Evolutionary conservation across 2,329 filamentous ascomycete genomes (phyloP).

Genomic region (Fusarium succisae): DNA sequence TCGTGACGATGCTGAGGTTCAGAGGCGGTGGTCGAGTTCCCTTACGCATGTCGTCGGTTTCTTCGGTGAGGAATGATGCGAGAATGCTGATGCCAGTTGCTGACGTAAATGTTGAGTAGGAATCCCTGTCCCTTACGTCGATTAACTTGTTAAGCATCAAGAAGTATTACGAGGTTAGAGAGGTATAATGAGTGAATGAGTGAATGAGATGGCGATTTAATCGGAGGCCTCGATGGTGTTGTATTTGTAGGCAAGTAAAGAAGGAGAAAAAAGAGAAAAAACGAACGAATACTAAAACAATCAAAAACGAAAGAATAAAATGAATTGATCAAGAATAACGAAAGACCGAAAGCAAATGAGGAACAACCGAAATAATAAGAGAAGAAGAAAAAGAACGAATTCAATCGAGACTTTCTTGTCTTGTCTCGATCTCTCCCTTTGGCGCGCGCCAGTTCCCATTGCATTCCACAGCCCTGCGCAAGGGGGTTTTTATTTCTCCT

Average conservation of each 20-base stretch:
- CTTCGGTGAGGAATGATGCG: constrained; percentile 5
- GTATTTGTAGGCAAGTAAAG: not conserved
- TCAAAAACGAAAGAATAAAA: constrained; percentile 2
- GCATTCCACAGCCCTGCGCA: not conserved
- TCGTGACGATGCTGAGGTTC: constrained; percentile 44
- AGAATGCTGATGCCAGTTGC: constrained; percentile 28
- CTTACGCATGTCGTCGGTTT: constrained; percentile 42
- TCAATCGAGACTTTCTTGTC: constrained; percentile 1
- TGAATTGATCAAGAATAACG: constrained; percentile 6
- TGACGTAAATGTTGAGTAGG: constrained; percentile 20
- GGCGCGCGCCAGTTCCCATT: constrained; percentile 25
- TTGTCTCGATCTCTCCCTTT: constrained; percentile 5
- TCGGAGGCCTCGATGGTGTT: constrained; percentile 17
- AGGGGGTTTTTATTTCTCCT: not conserved
- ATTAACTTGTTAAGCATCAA: constrained; percentile 32
- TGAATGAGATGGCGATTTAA: not conserved
- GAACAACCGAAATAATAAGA: constrained; percentile 11
- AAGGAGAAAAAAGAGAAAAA: not conserved
- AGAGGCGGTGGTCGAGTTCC: constrained; percentile 46
- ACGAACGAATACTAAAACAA: constrained; percentile 9
- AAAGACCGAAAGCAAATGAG: constrained; percentile 1
- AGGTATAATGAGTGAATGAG: not conserved
- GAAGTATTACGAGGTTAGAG: constrained; percentile 1
- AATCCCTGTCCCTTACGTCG: constrained; percentile 23
- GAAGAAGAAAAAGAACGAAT: constrained; percentile 9